phyloP scores from a whole-genome alignment of 805 yeast genomes.

The Starmerella ratchasimensis region DNA sequence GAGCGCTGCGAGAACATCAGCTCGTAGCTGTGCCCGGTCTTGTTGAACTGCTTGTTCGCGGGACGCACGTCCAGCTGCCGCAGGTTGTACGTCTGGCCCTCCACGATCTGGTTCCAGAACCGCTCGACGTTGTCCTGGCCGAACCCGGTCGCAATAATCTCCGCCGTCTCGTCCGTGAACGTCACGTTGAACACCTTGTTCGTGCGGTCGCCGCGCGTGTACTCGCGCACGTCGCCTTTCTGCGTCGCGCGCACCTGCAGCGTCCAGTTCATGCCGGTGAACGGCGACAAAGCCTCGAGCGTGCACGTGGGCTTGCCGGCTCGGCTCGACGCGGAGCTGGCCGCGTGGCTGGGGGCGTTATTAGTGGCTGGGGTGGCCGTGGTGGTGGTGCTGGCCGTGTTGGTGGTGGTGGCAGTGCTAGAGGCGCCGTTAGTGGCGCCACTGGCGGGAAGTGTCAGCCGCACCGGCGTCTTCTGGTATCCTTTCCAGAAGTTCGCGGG shows the following conservation, averaged over 20 bases:
- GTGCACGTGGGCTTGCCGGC: constrained; percentile 3
- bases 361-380: too few species aligned
- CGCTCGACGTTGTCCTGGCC: constrained; percentile 64
- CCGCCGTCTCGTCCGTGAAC: constrained; percentile 86
- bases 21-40: constrained; percentile 79
- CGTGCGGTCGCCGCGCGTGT: constrained; percentile 49
- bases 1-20: constrained; percentile 69
- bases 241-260: constrained; percentile 83
- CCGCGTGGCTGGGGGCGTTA: too few species aligned
- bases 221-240: constrained; percentile 76
- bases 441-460: too few species aligned
- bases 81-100: constrained; percentile 77
- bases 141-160: constrained; percentile 90
- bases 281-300: constrained; percentile 51
- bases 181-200: constrained; percentile 84
- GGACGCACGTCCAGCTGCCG: constrained; percentile 71
- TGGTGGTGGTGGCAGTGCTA: background rate
- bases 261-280: constrained; percentile 69
- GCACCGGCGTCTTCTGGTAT: too few species aligned
- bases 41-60: constrained; percentile 76
- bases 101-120: constrained; percentile 62
- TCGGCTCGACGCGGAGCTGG: too few species aligned
- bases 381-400: background rate
- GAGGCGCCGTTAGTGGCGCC: background rate
- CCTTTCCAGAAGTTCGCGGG: background rate